phyloP scores from a whole-genome alignment of 495 filamentous ascomycete genomes.

The Clavariopsis aquatica region DNA sequence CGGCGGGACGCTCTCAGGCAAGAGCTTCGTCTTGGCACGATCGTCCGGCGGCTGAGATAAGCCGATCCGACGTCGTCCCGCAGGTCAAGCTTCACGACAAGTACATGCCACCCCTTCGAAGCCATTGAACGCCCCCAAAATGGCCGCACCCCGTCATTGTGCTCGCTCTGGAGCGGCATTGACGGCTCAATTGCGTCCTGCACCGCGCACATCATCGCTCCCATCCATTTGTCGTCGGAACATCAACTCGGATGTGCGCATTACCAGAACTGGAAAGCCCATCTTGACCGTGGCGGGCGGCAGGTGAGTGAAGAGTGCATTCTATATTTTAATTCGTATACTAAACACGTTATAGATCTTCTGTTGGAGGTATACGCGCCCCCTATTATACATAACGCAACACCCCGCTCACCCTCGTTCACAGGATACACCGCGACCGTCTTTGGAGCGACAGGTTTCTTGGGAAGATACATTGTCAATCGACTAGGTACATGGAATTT shows the following conservation, averaged over 20 bases:
- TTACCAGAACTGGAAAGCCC: conserved; percentile 49
- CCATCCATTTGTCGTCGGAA: conserved; percentile 28
- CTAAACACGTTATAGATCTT: conserved; percentile 58
- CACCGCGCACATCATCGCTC: conserved; percentile 6
- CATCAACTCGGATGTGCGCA: conserved; percentile 45
- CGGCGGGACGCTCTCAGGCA: conserved; percentile 11
- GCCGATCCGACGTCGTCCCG: conserved; percentile 20
- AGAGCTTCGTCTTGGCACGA: conserved; percentile 26
- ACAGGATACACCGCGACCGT: conserved; percentile 92
- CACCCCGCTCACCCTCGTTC: conserved; percentile 14
- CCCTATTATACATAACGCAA: conserved; percentile 34
- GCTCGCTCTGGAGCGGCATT: conserved; percentile 34
- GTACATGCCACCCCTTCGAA: conserved; percentile 10
- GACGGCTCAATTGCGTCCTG: conserved; percentile 18
- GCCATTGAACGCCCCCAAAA: conserved; percentile 36
- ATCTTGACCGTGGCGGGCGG: conserved; percentile 48
- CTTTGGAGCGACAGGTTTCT: conserved; percentile 94
- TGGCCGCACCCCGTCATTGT: conserved; percentile 36
- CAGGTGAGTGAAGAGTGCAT: conserved; percentile 36
- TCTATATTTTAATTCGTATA: neutral
- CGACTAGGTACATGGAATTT: conserved; percentile 69
- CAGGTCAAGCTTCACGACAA: conserved; percentile 11
- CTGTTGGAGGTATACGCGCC: conserved; percentile 69
- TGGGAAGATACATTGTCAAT: conserved; percentile 97
- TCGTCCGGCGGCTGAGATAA: conserved; percentile 3